A percentile compares a stretch with the other conserved stretches of the same genome.
Evolutionary conservation across 306 rosid species (phyloP).

Genomic region (Prinsepia uniflora): DNA sequence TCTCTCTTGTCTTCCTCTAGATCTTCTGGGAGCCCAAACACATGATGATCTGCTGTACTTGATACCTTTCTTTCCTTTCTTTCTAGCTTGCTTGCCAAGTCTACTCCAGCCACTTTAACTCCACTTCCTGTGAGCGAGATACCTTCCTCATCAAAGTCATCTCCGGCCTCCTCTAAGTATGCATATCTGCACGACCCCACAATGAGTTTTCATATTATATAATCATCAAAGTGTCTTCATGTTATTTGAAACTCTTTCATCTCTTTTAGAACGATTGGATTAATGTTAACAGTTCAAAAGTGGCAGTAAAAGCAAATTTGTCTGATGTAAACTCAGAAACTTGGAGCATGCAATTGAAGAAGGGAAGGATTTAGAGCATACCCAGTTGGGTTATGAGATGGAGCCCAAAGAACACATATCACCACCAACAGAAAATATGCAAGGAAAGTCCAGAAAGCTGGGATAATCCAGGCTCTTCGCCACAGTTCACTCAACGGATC

Average conservation of each 20-base stretch:
- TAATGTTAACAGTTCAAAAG: background rate
- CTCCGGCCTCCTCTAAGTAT: slow-evolving; percentile 59
- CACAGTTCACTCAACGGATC: slow-evolving; percentile 69
- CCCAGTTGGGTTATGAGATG: slow-evolving; percentile 74
- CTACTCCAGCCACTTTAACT: slow-evolving; percentile 52
- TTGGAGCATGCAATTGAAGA: background rate
- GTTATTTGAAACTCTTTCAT: background rate
- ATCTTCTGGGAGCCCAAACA: slow-evolving; percentile 52
- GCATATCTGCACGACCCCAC: slow-evolving; percentile 43
- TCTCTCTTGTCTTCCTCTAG: slow-evolving; percentile 68
- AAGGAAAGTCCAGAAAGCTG: slow-evolving; percentile 71
- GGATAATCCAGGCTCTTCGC: slow-evolving; percentile 72
- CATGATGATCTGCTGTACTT: slow-evolving; percentile 38
- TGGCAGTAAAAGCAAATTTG: background rate
- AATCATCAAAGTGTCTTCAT: background rate
- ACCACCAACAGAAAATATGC: slow-evolving; percentile 50
- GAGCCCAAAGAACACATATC: slow-evolving; percentile 72
- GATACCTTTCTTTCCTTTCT: slow-evolving; percentile 58
- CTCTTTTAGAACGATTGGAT: background rate
- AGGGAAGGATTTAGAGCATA: slow-evolving; percentile 19
- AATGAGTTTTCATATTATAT: background rate
- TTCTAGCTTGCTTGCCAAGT: slow-evolving; percentile 42
- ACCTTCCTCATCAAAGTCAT: slow-evolving; percentile 58
- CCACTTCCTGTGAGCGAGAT: slow-evolving; percentile 46
- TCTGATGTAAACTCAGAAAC: slow-evolving; percentile 5